These are phyloP conservation scores for Ganoderma boninense DNA, from an alignment of 1,284 basidiomycete genomes.

Conservation along the genomic window DNA sequence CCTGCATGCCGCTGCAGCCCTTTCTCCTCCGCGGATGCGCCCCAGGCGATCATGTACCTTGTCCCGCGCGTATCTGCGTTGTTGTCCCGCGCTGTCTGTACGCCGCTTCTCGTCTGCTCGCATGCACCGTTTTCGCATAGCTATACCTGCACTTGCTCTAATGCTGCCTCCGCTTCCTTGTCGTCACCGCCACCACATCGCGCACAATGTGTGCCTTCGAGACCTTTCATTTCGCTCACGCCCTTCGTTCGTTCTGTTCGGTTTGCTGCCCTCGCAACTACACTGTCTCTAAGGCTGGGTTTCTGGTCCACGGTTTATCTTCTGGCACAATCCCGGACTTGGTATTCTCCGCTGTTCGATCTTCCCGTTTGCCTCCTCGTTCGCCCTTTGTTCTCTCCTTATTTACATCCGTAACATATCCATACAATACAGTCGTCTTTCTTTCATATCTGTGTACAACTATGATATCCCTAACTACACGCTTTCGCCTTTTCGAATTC, in stretches of 20 bases:
- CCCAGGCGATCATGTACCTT: conserved; percentile 18
- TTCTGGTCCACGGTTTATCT: neutral
- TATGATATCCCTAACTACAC: conserved; percentile 13
- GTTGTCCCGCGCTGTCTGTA: conserved; percentile 21
- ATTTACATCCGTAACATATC: conserved; percentile 30
- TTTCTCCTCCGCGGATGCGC: neutral
- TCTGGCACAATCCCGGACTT: conserved; percentile 2
- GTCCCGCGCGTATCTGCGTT: conserved; percentile 2
- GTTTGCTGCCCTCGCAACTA: conserved; percentile 15
- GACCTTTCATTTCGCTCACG: neutral
- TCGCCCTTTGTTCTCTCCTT: conserved; percentile 14
- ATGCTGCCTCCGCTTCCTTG: conserved; percentile 9
- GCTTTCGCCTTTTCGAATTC: neutral
- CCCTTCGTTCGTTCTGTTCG: neutral
- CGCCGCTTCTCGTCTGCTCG: conserved; percentile 13
- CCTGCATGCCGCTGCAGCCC: neutral
- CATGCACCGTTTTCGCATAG: conserved; percentile 20
- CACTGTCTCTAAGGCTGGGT: conserved; percentile 10
- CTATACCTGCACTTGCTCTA: conserved; percentile 15
- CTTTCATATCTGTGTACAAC: conserved; percentile 24
- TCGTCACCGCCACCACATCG: neutral
- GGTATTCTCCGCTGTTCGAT: neutral
- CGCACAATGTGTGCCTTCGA: neutral
- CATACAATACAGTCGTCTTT: conserved; percentile 26
- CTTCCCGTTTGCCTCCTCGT: conserved; percentile 4